phyloP scores from a whole-genome alignment of 192 early-diverging fungal genomes.

The Jimgerdemannia flammicorona region DNA sequence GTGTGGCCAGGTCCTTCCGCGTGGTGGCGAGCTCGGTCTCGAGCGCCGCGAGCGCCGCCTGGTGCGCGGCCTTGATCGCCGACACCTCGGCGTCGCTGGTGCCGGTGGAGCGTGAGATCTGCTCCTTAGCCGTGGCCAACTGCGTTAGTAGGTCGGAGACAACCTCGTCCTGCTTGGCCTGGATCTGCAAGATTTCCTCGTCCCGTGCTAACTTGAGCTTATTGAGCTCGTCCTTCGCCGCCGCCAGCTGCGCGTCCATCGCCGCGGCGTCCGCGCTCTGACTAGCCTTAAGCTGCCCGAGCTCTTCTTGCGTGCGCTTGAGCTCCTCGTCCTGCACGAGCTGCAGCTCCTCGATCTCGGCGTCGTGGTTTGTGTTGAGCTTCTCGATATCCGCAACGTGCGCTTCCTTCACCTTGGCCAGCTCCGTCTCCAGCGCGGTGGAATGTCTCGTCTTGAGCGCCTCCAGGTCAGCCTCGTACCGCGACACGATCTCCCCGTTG shows the following conservation, averaged over 20 bases:
- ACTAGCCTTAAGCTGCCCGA: conserved; percentile 18
- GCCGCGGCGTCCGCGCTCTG: conserved; percentile 9
- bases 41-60: neutral
- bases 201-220: neutral
- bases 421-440: conserved; percentile 25
- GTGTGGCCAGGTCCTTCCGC: neutral
- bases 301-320: conserved; percentile 18
- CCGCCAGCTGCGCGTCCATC: conserved; percentile 18
- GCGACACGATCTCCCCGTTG: conserved; percentile 24
- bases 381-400: conserved; percentile 27
- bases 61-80: neutral
- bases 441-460: conserved; percentile 23
- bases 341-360: conserved; percentile 21
- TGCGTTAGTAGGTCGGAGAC: neutral
- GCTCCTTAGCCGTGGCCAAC: neutral
- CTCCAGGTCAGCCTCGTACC: conserved; percentile 20
- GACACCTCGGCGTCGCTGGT: neutral
- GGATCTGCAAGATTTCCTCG: neutral
- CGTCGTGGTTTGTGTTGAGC: conserved; percentile 12
- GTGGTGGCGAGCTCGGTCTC: neutral
- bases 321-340: conserved; percentile 23
- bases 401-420: conserved; percentile 29
- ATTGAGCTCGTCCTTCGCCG: conserved; percentile 11
- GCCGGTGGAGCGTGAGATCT: neutral
- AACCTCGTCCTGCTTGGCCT: conserved; percentile 4